These are phyloP conservation scores for Suillus subaureus DNA, from an alignment of 768 basidiomycete genomes.

Conservation along the genomic window DNA sequence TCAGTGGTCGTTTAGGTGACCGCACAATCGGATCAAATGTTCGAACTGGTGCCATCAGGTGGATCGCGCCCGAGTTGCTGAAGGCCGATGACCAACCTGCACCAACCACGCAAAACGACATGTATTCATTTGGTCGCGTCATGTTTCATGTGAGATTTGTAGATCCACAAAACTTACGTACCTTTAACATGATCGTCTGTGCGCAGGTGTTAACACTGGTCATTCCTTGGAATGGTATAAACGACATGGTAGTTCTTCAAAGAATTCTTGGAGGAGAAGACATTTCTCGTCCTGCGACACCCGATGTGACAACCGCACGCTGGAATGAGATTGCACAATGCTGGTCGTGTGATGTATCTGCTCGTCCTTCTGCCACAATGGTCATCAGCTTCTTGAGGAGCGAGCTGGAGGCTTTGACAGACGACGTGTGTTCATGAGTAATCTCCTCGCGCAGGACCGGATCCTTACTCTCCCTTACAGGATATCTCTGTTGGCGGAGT, in stretches of 20 bases:
- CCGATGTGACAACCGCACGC: background rate
- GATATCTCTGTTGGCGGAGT: background rate
- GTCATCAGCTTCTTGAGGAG: background rate
- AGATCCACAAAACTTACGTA: constrained; percentile 27
- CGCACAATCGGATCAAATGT: background rate
- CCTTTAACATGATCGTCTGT: constrained; percentile 35
- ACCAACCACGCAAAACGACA: constrained; percentile 31
- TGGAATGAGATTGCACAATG: background rate
- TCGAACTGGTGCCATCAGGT: constrained; percentile 38
- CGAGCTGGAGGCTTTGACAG: background rate
- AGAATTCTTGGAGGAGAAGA: background rate
- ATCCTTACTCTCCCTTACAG: background rate
- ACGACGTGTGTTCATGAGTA: background rate
- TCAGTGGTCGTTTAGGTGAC: background rate
- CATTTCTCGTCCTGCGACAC: background rate
- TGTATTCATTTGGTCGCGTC: constrained; percentile 38
- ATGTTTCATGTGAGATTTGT: constrained; percentile 8
- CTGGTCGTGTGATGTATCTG: background rate
- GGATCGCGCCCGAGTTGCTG: constrained; percentile 44
- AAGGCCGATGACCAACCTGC: constrained; percentile 2
- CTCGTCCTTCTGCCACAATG: background rate
- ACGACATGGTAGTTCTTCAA: background rate
- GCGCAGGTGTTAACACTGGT: constrained; percentile 1
- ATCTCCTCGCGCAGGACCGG: background rate
- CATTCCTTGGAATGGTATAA: background rate